Percentiles rank a stretch among this genome's conserved stretches.
These are phyloP conservation scores for Phytopythium mirpurense DNA, from an alignment of 352 stramenopile genomes.

Conservation along the genomic window DNA sequence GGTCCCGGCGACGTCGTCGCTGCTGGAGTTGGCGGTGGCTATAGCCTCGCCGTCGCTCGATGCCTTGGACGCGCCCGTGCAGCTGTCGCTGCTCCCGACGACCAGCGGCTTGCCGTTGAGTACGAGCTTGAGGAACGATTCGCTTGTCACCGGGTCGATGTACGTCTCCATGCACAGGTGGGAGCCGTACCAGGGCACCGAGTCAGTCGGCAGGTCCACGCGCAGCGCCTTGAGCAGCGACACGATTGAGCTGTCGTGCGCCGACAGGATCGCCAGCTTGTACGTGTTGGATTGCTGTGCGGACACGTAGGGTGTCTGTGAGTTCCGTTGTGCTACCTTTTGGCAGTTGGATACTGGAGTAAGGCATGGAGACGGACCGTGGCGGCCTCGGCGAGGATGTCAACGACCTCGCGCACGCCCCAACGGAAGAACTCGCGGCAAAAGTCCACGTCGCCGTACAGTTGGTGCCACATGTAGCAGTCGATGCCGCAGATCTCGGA, in stretches of 20 bases:
- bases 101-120: slow-evolving; percentile 6
- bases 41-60: not conserved
- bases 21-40: slow-evolving; percentile 1
- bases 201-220: slow-evolving; percentile 10
- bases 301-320: not conserved
- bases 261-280: slow-evolving; percentile 21
- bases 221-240: slow-evolving; percentile 17
- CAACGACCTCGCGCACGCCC: slow-evolving; percentile 10
- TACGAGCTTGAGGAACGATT: slow-evolving; percentile 6
- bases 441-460: slow-evolving; percentile 16
- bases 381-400: slow-evolving; percentile 5
- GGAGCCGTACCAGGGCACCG: slow-evolving; percentile 11
- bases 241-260: slow-evolving; percentile 24
- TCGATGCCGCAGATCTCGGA: slow-evolving; percentile 11
- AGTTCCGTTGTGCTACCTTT: too few species aligned
- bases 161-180: slow-evolving; percentile 12
- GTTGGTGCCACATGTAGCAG: slow-evolving; percentile 21
- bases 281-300: slow-evolving; percentile 6
- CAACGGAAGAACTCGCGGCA: slow-evolving; percentile 15
- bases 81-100: slow-evolving; percentile 4
- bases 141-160: slow-evolving; percentile 4
- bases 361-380: not conserved
- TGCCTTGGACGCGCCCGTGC: slow-evolving; percentile 1
- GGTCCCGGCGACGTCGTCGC: not conserved
- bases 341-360: too few species aligned